Base-by-base conservation (phyloP, 805 yeast species). In the Pichia phayaonensis region DNA sequence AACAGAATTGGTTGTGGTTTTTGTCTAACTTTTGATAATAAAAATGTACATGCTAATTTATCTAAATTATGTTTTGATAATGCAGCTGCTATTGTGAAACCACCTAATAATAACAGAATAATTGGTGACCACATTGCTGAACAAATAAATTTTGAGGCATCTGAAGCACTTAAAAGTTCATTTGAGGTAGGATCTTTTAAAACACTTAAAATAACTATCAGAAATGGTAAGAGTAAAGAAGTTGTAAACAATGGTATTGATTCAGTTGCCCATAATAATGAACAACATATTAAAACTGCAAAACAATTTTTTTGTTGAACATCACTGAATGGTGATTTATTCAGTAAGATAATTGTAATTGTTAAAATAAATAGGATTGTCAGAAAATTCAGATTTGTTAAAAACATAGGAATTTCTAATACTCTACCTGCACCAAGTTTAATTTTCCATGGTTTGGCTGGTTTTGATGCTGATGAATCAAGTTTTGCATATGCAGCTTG, bases 41-140 rank as follows among this genome's bases (percentile, higher is more conserved):
- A 83, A 67, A 79, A 80, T 0, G 96, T 87, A 6, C 97, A 90
- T 27, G 90, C 73, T 23, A 84, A 76, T 63, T 86, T 89, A 48
- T 97, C 97, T 53, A 92, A 80, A 62, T 89, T 84, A 70, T 86
- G 88, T 68, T 90, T 92, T 44, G 96, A 88, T 51, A 92, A 72
- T 0, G 96, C 97, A 16, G 96, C 97, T 13, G 99, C 98, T 50
- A 92, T 71, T 0, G 97, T 84, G 68, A 92, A 92, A 1, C 99
- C 99, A 56, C 98, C 98, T 12, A 92, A 70, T 47, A 92, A 72
- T 40, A 92, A 72, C 86, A 90, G 81, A 55, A 94, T 88, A 16
- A 90, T 95, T 2, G 97, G 88, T 8, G 90, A 83, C 97, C 97
- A 92, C 98, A 92, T 92, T 20, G 90, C 73, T 1, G 88, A 73